Conservation (phyloP, 805 yeast species). For the Yarrowia alimentaria region DNA sequence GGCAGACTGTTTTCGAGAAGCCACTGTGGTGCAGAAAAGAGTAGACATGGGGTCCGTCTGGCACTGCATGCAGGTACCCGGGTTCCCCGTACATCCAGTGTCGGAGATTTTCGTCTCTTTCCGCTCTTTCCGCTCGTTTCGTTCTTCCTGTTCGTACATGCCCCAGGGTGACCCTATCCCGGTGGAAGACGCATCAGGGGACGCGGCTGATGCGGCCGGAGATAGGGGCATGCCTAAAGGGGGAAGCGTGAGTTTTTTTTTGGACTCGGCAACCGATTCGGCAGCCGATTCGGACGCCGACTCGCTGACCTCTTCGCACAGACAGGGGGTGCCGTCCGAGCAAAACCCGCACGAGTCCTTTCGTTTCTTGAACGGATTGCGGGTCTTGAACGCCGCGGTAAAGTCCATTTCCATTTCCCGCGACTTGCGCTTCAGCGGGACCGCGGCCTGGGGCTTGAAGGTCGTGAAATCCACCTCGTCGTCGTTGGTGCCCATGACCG, state of each 20-base stretch:
- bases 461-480: constrained; percentile 18
- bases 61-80: constrained; percentile 83
- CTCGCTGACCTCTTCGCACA: constrained; percentile 84
- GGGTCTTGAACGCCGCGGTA: constrained; percentile 42
- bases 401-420: constrained; percentile 54
- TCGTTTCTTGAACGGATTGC: constrained; percentile 28
- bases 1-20: constrained; percentile 42
- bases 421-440: constrained; percentile 17
- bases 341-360: constrained; percentile 84
- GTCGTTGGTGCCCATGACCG: constrained; percentile 17
- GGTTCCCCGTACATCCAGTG: constrained; percentile 76
- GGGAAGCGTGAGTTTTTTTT: constrained; percentile 33
- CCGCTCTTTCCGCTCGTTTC: constrained; percentile 1
- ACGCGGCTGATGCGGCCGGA: constrained; percentile 31
- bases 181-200: constrained; percentile 19
- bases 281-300: too few relatives aligned
- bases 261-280: constrained; percentile 13
- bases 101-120: background rate
- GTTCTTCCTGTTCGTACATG: background rate
- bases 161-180: constrained; percentile 31
- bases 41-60: constrained; percentile 86
- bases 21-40: constrained; percentile 81
- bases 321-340: constrained; percentile 86
- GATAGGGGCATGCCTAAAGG: constrained; percentile 33
- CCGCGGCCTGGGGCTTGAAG: constrained; percentile 20